Base-by-base conservation (phyloP, 169 alveolate species). In the Plasmodium coatneyi region DNA sequence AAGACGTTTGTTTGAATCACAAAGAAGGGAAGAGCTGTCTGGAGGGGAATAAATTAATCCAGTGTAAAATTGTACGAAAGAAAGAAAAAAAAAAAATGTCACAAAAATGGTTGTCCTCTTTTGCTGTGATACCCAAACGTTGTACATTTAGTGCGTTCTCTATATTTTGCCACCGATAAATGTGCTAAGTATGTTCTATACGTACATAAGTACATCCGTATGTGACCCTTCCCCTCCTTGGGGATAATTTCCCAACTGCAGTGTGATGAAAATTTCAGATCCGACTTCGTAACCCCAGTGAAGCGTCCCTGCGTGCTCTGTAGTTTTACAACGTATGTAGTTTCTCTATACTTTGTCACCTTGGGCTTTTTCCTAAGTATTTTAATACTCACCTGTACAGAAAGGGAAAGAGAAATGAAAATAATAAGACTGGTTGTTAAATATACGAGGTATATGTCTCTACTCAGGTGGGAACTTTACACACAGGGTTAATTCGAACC, bases 221-320 rank as follows among this genome's bases (percentile, higher is more conserved):
- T 46, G 56, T 46, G 3, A 46, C 56, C 56, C 19, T 3, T 5
- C 19, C 19, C 71, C 46, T 5, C 60, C 25, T 16, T 19, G 49
- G 60, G 52, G 60, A 41, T 41, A 22, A 32, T 28, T 54, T 83
- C 72, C 41, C 49, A 83, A 71, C 49, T 39, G 12, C 34, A 87
- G 93, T 87, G 93, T 36, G 93, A 70, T 19, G 87, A 87, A 46
- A 87, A 76, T 78, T 87, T 76, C 76, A 87, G 93, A 87, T 71
- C 78, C 46, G 74, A 87, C 56, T 66, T 87, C 49, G 56, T 87
- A 41, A 16, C 82, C 34, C 93, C 93, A 25, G 52, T 25, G 32
- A 36, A 78, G 32, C 25, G 74, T 78, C 54, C 93, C 19, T 87
- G 93, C 22, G 82, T 76, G 19, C 19, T 41, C 28, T 87, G 93